phyloP scores from a whole-genome alignment of 192 early-diverging fungal species.

The Coemansia sp. region DNA sequence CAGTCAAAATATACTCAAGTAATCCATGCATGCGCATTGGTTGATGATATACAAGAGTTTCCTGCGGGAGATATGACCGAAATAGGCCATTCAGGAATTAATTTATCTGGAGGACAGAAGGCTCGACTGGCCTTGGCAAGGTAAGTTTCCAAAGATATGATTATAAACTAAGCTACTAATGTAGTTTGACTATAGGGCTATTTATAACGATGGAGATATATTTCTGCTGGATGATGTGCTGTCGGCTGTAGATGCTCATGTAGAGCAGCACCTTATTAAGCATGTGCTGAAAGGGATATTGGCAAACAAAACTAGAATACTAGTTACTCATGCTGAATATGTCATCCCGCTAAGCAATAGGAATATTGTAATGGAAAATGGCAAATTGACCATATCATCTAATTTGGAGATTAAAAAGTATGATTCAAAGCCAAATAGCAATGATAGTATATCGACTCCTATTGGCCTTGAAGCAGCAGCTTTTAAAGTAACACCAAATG shows the following conservation, averaged over 20 bases:
- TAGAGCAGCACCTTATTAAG: slow-evolving; percentile 67
- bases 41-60: slow-evolving; percentile 58
- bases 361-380: not conserved
- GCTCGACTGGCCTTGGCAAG: slow-evolving; percentile 81
- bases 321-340: too few relatives aligned
- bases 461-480: too few relatives aligned
- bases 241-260: slow-evolving; percentile 81
- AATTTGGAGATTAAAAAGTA: too few relatives aligned
- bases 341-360: not conserved
- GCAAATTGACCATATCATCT: too few relatives aligned
- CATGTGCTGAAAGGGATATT: slow-evolving; percentile 58
- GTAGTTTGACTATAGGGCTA: slow-evolving; percentile 1
- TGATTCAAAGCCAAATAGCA: not conserved
- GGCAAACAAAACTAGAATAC: not conserved
- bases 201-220: slow-evolving; percentile 72
- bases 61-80: slow-evolving; percentile 41
- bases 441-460: not conserved
- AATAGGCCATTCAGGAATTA: slow-evolving; percentile 54
- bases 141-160: slow-evolving; percentile 33
- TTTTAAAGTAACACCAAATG: not conserved
- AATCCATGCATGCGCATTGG: slow-evolving; percentile 57
- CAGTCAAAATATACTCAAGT: slow-evolving; percentile 52
- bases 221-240: slow-evolving; percentile 83
- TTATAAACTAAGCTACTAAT: not conserved
- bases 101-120: slow-evolving; percentile 77